Evolutionary conservation across 805 yeast species (phyloP), one percentile per base, ranked within the genome.

Genomic region (Metschnikowia arizonensis): DNA sequence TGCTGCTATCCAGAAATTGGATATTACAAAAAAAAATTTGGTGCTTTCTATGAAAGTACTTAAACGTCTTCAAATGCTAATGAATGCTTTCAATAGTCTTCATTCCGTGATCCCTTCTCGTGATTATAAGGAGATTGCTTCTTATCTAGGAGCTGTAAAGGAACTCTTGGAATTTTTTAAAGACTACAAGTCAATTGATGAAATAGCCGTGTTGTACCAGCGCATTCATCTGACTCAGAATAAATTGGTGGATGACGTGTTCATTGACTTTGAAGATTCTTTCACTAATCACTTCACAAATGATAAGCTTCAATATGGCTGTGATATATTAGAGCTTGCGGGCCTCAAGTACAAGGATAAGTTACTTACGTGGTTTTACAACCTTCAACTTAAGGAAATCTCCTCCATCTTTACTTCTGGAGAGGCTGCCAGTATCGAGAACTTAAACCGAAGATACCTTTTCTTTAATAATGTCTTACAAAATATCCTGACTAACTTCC

Each of bases 401-500:
- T 76, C 76, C 29, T 68, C 79, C 18, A 88, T 93, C 9, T 93
- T 93, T 65, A 77, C 80, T 44, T 74, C 81, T 11, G 97, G 89
- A 55, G 99, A 93, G 64, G 99, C 99, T 0, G 97, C 97, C 1
- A 84, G 95, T 4, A 67, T 93, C 48, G 99, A 93, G 48, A 93
- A 93, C 63, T 65, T 93, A 42, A 76, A 80, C 25, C 71, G 97
- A 53, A 71, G 99, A 40, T 93, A 81, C 61, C 77, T 89, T 26
- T 91, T 85, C 61, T 86, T 88, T 64, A 82, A 83, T 53, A 82
- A 85, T 53, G 76, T 87, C 1, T 65, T 91, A 48, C 76, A 74
- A 43, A 72, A 74, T 18, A 79, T 82, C 53, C 82, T 80, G 48
- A 61, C 78, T 1, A 73, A 72, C 26, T 79, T 76, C 53, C 59